Conservation (phyloP, 441 rosid species). For the Biscutella laevigata region DNA sequence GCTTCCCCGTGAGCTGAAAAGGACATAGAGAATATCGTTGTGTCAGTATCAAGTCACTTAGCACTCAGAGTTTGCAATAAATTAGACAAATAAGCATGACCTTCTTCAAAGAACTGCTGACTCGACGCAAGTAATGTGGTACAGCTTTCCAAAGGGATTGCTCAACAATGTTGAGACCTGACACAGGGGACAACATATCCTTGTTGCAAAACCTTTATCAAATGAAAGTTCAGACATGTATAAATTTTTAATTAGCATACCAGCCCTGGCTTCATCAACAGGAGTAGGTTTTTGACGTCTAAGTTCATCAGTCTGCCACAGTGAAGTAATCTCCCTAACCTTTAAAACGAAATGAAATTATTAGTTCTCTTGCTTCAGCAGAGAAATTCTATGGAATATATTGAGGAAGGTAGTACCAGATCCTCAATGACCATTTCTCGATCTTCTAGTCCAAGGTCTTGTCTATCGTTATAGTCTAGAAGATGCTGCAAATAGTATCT, state of each 20-base stretch:
- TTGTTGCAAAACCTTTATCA: constrained; percentile 3
- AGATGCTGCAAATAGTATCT: constrained; percentile 58
- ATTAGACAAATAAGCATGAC: constrained; percentile 30
- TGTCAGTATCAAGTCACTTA: constrained; percentile 7
- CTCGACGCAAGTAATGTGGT: constrained; percentile 93
- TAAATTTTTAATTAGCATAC: constrained; percentile 28
- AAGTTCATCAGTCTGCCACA: constrained; percentile 98
- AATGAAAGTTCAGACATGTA: background rate
- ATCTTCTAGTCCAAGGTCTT: constrained; percentile 92
- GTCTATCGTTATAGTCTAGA: constrained; percentile 79
- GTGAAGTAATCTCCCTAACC: constrained; percentile 88
- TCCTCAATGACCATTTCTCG: constrained; percentile 86
- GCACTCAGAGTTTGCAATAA: background rate
- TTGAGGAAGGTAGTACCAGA: constrained; percentile 46
- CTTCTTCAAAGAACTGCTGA: constrained; percentile 88
- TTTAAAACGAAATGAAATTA: constrained; percentile 16
- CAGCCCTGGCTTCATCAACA: constrained; percentile 92
- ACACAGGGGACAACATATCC: constrained; percentile 8
- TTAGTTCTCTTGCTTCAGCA: constrained; percentile 3
- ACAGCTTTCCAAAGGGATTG: constrained; percentile 95
- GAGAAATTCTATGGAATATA: constrained; percentile 3
- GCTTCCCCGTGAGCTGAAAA: constrained; percentile 68
- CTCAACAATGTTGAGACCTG: constrained; percentile 93
- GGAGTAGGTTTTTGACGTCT: constrained; percentile 95
- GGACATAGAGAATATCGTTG: constrained; percentile 5